Evolutionary conservation across 768 basidiomycete genomes (phyloP), one percentile per base, ranked within the genome.

Genomic region (Termitomyces eurrhizus): DNA sequence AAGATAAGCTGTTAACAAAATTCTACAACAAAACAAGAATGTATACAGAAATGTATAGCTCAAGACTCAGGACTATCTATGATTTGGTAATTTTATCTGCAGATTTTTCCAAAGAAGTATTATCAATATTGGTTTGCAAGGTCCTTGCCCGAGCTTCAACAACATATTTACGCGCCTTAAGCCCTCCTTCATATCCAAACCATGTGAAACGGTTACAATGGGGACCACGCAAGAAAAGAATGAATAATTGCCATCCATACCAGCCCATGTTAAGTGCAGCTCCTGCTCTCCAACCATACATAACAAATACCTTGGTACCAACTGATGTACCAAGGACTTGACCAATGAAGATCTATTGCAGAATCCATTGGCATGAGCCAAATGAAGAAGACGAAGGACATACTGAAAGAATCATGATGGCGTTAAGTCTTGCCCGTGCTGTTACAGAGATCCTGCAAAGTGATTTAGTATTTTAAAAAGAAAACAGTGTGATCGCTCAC

Each of bases 301-400:
- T 65, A 37, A 87, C 79, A 72, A 91, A 94, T 3, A 93, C 80
- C 39, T 81, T 71, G 0, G 90, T 88, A 42, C 90, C 87, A 0
- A 87, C 86, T 0, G 88, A 79, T 1, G 91, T 92, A 21, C 92
- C 92, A 72, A 89, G 85, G 7, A 92, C 88, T 75, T 93, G 91
- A 0, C 92, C 92, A 35, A 90, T 78, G 71, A 92, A 91, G 36
- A 89, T 73, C 81, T 83, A 55, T 11, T 13, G 14, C 37, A 9
- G 8, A 49, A 53, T 61, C 32, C 52, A n/a, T 58, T 52, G 36
- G 50, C 35, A 48, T 54, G 21, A 44, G 14, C 18, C 52, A 21
- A 18, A 44, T 13, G 9, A 18, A 58, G 21, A 55, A n/a, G 29
- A 14, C 12, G 16, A 14, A 52, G 44, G 16, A 9, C 46, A 8